Conservation (phyloP, 768 basidiomycete species). For the Boletus pseudo-olivaceus region DNA sequence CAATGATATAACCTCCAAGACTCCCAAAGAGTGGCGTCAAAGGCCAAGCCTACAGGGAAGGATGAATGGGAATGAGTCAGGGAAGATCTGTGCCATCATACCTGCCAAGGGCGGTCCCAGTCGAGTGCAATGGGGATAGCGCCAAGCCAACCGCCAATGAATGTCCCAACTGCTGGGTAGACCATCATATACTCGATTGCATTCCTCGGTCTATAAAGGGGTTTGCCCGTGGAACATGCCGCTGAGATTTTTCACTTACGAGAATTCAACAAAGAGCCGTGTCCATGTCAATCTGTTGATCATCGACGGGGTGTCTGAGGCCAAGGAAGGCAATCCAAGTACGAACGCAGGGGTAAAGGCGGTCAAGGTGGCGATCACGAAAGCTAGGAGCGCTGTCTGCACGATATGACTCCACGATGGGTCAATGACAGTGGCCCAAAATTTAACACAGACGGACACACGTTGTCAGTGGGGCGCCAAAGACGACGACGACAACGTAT, state of each 20-base stretch:
- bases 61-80: not conserved
- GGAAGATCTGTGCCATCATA: conserved; percentile 33
- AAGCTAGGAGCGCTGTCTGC: conserved; percentile 66
- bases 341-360: conserved; percentile 68
- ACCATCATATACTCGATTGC: conserved; percentile 74
- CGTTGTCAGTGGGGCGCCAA: conserved; percentile 74
- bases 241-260: conserved; percentile 49
- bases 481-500: conserved; percentile 53
- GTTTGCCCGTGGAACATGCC: not conserved
- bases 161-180: conserved; percentile 70
- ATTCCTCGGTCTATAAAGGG: conserved; percentile 45
- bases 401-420: conserved; percentile 40
- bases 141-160: conserved; percentile 78
- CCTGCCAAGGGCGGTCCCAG: conserved; percentile 99
- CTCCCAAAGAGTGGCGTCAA: conserved; percentile 74
- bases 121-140: conserved; percentile 85
- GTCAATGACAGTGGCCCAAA: not conserved
- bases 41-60: conserved; percentile 69
- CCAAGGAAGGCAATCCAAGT: conserved; percentile 57
- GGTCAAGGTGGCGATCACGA: conserved; percentile 63
- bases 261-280: conserved; percentile 75
- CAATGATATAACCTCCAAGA: conserved; percentile 61
- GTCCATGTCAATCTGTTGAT: conserved; percentile 66
- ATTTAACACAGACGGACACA: conserved; percentile 25
- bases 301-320: conserved; percentile 40